These are phyloP conservation scores for Fusarium sp. DNA, from an alignment of 2,329 filamentous ascomycete genomes.

Conservation along the genomic window DNA sequence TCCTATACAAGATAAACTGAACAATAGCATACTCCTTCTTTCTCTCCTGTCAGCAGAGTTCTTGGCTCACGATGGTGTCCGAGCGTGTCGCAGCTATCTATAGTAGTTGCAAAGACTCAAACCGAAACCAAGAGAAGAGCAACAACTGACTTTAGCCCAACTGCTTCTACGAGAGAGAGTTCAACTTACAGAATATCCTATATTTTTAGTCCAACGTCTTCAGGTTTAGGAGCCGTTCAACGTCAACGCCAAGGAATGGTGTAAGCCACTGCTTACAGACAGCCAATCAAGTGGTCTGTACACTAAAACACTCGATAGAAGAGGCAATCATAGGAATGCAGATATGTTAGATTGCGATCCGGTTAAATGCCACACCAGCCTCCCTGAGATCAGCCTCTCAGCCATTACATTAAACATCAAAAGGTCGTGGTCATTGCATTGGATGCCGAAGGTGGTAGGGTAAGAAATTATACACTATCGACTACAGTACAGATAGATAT, in stretches of 20 bases:
- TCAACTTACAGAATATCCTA: background rate
- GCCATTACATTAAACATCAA: background rate
- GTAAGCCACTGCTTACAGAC: background rate
- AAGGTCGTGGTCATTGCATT: background rate
- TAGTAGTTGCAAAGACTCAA: background rate
- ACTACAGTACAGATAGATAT: slow-evolving; percentile 50
- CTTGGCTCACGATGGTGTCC: background rate
- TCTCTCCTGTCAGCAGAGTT: background rate
- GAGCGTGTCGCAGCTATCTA: background rate
- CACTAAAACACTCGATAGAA: slow-evolving; percentile 17
- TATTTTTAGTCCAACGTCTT: background rate
- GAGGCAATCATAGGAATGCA: slow-evolving; percentile 26
- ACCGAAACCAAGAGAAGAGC: background rate
- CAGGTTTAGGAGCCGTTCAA: background rate
- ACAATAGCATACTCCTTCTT: background rate
- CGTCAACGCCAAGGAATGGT: background rate
- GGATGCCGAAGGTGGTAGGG: slow-evolving; percentile 16
- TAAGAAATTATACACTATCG: slow-evolving; percentile 53
- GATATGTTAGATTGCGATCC: background rate
- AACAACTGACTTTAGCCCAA: background rate
- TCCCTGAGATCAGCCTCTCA: background rate
- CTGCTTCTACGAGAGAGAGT: background rate
- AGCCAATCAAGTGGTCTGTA: slow-evolving; percentile 17
- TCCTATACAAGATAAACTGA: background rate
- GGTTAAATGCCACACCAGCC: slow-evolving; percentile 5